A percentile compares a stretch with the other conserved stretches of the same genome.
Evolutionary conservation across 305 asterid genomes (phyloP).

Genomic region (Fraxinus dipetala): DNA sequence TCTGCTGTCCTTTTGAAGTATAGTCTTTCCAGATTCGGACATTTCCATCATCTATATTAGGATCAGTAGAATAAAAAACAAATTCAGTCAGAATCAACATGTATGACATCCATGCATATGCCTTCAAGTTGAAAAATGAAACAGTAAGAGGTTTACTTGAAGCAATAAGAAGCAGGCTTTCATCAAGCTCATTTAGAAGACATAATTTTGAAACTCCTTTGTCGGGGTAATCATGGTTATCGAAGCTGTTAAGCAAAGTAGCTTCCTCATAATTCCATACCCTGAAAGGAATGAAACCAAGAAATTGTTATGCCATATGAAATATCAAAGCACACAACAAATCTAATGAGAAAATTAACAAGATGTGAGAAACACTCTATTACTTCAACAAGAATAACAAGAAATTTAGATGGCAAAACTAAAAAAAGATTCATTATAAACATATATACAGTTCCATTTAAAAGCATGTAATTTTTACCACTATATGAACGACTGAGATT

Average conservation of each 20-base stretch:
- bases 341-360: background rate
- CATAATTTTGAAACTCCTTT: slow-evolving; percentile 92
- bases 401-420: background rate
- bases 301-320: slow-evolving; percentile 18
- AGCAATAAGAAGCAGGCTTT: slow-evolving; percentile 93
- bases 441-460: background rate
- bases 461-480: background rate
- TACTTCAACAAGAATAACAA: background rate
- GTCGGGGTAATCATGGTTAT: slow-evolving; percentile 87
- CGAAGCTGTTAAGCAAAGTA: slow-evolving; percentile 78
- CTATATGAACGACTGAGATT: background rate
- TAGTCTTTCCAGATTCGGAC: slow-evolving; percentile 95
- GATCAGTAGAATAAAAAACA: slow-evolving; percentile 18
- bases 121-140: slow-evolving; percentile 14
- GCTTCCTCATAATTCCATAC: slow-evolving; percentile 99
- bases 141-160: slow-evolving; percentile 63
- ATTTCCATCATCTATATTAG: slow-evolving; percentile 76
- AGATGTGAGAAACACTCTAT: background rate
- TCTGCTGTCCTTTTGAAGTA: slow-evolving; percentile 67
- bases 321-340: background rate
- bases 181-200: slow-evolving; percentile 91
- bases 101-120: background rate
- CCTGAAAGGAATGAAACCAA: slow-evolving; percentile 43
- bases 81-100: slow-evolving; percentile 5
- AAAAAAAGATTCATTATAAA: background rate